These are phyloP conservation scores for Cladorrhinum sp. DNA, from an alignment of 2,329 filamentous ascomycete species.

Conservation along the genomic window DNA sequence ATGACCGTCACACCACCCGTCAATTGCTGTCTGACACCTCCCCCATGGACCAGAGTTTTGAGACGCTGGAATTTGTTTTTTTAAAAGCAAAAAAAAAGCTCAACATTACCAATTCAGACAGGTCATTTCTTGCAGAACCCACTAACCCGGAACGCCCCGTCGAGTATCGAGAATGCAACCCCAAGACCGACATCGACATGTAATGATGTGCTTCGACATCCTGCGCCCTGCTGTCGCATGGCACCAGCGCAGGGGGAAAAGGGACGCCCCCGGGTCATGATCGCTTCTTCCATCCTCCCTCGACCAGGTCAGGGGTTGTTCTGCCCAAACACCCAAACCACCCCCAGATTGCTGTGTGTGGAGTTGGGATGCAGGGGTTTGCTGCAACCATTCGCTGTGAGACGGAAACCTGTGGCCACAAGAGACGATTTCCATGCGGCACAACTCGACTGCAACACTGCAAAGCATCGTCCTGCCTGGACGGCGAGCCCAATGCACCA, in stretches of 20 bases:
- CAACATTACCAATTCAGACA: neutral
- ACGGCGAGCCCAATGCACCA: constrained; percentile 3
- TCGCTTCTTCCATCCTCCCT: neutral
- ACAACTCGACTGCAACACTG: constrained; percentile 3
- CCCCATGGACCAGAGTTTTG: too few relatives aligned
- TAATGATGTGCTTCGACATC: constrained; percentile 13
- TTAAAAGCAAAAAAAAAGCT: too few relatives aligned
- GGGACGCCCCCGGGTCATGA: neutral
- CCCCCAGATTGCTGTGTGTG: neutral
- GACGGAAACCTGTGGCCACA: neutral
- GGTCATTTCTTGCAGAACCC: neutral
- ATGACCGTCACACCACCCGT: too few relatives aligned
- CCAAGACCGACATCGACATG: neutral
- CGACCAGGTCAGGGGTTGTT: constrained; percentile 4
- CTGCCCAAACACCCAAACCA: neutral
- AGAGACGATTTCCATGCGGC: neutral
- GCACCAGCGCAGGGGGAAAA: constrained; percentile 5
- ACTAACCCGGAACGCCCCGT: constrained; percentile 1
- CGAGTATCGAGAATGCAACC: constrained; percentile 11
- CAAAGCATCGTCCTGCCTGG: neutral
- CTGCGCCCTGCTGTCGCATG: constrained; percentile 10
- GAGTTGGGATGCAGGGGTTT: neutral
- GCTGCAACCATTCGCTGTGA: neutral
- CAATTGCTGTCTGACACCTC: too few relatives aligned
- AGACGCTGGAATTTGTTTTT: too few relatives aligned